These are phyloP conservation scores for Corymbia calophylla DNA, from an alignment of 441 rosid species.

Conservation along the genomic window DNA sequence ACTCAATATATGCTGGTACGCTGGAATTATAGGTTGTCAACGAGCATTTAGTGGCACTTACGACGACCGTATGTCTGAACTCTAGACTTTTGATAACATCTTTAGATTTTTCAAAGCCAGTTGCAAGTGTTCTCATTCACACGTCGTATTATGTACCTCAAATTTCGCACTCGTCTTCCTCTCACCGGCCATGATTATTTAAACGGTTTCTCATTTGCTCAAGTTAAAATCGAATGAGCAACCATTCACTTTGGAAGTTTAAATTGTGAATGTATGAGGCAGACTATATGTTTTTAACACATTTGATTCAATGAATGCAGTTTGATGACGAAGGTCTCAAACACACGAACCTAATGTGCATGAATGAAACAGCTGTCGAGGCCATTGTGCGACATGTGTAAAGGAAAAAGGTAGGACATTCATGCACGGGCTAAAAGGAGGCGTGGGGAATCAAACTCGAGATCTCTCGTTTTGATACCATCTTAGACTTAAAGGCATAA, in stretches of 20 bases:
- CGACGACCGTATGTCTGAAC: background rate
- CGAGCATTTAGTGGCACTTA: background rate
- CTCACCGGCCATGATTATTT: background rate
- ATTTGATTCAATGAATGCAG: background rate
- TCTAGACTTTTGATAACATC: background rate
- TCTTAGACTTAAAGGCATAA: background rate
- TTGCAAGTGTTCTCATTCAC: background rate
- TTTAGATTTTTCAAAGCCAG: background rate
- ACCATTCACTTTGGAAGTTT: background rate
- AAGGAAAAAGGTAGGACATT: background rate
- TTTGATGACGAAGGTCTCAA: background rate
- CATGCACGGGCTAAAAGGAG: background rate
- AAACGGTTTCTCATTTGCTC: background rate
- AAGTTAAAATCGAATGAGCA: background rate
- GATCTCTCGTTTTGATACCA: accelerated
- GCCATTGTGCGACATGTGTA: background rate
- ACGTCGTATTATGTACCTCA: background rate
- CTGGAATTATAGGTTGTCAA: background rate
- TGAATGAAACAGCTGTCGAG: background rate
- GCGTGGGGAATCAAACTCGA: background rate
- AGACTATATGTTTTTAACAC: background rate
- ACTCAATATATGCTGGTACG: background rate
- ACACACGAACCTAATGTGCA: background rate
- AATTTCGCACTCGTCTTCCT: background rate
- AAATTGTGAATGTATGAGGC: background rate